phyloP scores from a whole-genome alignment of 2,329 filamentous ascomycete genomes.

The Penicillium italicum region DNA sequence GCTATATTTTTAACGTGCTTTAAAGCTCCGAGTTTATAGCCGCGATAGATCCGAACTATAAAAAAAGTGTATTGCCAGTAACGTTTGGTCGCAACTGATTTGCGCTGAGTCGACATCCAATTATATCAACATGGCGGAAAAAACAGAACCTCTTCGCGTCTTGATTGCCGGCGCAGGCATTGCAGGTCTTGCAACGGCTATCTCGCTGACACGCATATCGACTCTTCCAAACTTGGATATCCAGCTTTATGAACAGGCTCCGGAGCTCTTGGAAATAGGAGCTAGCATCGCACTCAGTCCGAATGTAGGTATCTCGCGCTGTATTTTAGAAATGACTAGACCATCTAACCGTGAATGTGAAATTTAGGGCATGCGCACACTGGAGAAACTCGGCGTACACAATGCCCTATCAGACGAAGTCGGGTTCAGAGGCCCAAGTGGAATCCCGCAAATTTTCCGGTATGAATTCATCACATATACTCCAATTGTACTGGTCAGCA shows the following conservation, averaged over 20 bases:
- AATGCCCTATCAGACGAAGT: slow-evolving; percentile 45
- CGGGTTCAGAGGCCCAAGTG: slow-evolving; percentile 42
- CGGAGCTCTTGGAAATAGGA: slow-evolving; percentile 27
- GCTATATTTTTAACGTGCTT: slow-evolving; percentile 28
- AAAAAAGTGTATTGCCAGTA: not conserved
- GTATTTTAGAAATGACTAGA: not conserved
- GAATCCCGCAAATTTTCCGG: slow-evolving; percentile 48
- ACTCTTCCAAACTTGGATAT: slow-evolving; percentile 38
- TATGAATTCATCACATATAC: slow-evolving; percentile 15
- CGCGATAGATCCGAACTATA: not conserved
- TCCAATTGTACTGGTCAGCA: not conserved
- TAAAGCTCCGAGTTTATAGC: not conserved
- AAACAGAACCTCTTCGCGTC: slow-evolving; percentile 27
- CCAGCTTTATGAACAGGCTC: slow-evolving; percentile 50
- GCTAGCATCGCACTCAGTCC: slow-evolving; percentile 38
- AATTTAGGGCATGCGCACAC: slow-evolving; percentile 44
- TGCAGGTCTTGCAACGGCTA: slow-evolving; percentile 47
- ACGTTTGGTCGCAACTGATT: not conserved
- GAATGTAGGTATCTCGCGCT: slow-evolving; percentile 36
- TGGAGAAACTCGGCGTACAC: slow-evolving; percentile 50
- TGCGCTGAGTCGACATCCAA: not conserved
- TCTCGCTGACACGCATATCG: slow-evolving; percentile 36
- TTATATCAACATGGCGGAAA: not conserved
- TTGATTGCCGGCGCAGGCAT: slow-evolving; percentile 53
- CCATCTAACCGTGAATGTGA: not conserved